A percentile compares a stretch with the other conserved stretches of the same genome.
Conservation (phyloP, 176 grass and related monocot species). For the Echinochloa phyllopogon region DNA sequence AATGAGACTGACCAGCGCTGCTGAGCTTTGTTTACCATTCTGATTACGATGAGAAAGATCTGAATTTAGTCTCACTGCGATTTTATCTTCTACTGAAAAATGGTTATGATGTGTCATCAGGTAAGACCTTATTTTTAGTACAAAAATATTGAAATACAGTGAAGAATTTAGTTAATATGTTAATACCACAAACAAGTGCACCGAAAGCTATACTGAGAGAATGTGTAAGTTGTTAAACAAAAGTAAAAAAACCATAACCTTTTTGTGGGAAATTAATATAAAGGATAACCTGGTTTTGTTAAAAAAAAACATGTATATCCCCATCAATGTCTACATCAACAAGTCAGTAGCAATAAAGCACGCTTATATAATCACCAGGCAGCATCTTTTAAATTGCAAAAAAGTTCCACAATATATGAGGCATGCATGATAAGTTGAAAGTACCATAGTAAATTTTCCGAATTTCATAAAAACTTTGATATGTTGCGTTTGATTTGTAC, state of each 20-base stretch:
- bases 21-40: not conserved
- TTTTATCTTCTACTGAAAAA: conserved; percentile 51
- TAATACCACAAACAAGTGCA: not conserved
- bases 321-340: not conserved
- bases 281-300: not conserved
- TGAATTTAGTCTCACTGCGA: conserved; percentile 38
- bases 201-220: not conserved
- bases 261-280: not conserved
- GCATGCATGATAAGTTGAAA: not conserved
- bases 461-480: not conserved
- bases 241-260: not conserved
- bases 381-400: not conserved
- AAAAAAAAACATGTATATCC: not conserved
- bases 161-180: not conserved
- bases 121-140: not conserved
- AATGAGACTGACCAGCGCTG: conserved; percentile 20
- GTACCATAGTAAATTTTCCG: not conserved
- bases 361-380: not conserved
- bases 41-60: conserved; percentile 28
- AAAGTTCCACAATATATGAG: not conserved
- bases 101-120: conserved; percentile 42
- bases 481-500: not conserved
- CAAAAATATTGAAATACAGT: not conserved
- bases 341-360: too few relatives aligned
- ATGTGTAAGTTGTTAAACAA: not conserved